Base-by-base conservation (phyloP, 179 eudicot species). In the Camellia oleifera region DNA sequence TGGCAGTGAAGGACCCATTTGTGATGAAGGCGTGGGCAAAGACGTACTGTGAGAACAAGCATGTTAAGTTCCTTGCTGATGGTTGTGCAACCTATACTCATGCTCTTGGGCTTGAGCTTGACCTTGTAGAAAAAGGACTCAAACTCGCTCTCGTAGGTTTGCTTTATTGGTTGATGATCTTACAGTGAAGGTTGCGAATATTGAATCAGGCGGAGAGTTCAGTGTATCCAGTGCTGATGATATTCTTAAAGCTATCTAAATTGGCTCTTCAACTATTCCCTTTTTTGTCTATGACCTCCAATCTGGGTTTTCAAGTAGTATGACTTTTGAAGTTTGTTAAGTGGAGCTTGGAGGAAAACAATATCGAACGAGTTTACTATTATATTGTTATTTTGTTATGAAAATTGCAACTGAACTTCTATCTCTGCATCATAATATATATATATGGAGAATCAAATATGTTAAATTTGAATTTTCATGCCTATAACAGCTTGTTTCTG, bases 11-110 rank as follows among this genome's bases (percentile, higher is more conserved):
- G 79, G 98, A 94, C 76, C 96, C 95, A 2, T 91, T 89, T 87
- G 98, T 94, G 92, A 94, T 94, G 98, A 94, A 90, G 86, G 98
- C 93, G 40, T 94, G 98, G 98, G 90, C 93, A 60, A 94, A 94
- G 85, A 86, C 97, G 13, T 94, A 70, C 87, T 90, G 96, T 5
- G 96, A 91, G 15, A 91, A 92, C 88, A 90, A 94, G 88, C 85
- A 87, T 72, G 90, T 94, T 52, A 94, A 94, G 89, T 94, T 94
- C 78, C 82, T 93, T 14, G 97, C 96, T 54, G 98, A 94, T 80
- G 97, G 97, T 57, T 86, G 93, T 32, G 96, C 84, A 18, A 73
- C 74, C 52, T 94, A 91, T 87, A 91, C 94, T 64, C 89, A 83
- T 69, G 92, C 96, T 72, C 91, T 93, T 7, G 98, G 94, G 18